phyloP scores from a whole-genome alignment of 2,329 filamentous ascomycete genomes.

The Grosmannia penicillata region DNA sequence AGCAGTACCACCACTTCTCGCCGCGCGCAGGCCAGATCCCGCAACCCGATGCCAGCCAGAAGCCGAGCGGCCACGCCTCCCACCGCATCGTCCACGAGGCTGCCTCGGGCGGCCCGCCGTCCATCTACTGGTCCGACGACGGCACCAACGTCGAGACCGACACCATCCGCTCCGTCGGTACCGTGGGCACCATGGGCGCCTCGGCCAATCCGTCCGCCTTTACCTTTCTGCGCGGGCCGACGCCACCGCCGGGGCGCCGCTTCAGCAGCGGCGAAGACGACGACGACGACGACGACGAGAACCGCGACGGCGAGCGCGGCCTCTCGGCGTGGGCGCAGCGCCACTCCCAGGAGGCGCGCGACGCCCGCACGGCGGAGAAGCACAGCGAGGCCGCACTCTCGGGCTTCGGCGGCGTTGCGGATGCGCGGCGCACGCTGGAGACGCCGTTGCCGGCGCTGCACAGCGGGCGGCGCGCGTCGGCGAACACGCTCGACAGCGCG shows the following conservation, averaged over 20 bases:
- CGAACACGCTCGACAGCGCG: neutral
- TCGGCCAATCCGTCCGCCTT: constrained; percentile 15
- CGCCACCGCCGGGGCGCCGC: constrained; percentile 22
- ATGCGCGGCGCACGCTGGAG: too few species aligned
- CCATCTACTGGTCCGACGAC: constrained; percentile 17
- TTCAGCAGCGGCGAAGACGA: neutral
- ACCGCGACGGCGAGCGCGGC: neutral
- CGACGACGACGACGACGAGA: neutral
- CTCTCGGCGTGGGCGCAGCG: neutral
- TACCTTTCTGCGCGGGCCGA: constrained; percentile 25
- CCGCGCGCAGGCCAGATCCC: neutral
- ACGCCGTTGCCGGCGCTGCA: too few species aligned
- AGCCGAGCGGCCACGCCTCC: neutral
- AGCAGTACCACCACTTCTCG: neutral
- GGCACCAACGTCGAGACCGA: constrained; percentile 6
- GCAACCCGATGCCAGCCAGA: neutral
- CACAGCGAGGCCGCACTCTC: too few species aligned
- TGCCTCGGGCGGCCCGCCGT: constrained; percentile 9
- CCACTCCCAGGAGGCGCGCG: too few species aligned
- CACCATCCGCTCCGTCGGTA: constrained; percentile 4
- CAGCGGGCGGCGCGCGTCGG: too few species aligned
- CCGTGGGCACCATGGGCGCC: constrained; percentile 3
- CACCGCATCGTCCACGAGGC: constrained; percentile 4
- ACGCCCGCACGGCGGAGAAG: too few species aligned
- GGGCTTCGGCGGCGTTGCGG: too few species aligned